Evolutionary conservation across 2,329 filamentous ascomycete species (phyloP).

Genomic region (Lasiodiplodia sp.): DNA sequence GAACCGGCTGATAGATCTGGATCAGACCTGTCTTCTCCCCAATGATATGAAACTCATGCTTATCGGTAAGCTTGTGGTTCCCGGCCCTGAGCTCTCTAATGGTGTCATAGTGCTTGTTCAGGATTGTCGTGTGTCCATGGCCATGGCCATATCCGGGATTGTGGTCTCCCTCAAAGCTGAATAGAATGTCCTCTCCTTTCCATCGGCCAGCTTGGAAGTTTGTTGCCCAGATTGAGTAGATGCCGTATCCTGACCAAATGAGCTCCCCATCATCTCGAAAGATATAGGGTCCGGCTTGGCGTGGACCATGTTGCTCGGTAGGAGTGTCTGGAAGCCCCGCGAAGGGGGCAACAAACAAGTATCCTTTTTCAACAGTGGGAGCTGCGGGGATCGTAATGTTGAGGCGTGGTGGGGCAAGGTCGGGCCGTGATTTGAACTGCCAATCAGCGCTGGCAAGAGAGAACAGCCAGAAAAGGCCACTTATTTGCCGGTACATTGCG

Average conservation of each 20-base stretch:
- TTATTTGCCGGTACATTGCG: not conserved
- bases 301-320: slow-evolving; percentile 52
- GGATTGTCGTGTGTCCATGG: slow-evolving; percentile 61
- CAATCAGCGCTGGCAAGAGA: slow-evolving; percentile 59
- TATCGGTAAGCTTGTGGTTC: slow-evolving; percentile 49
- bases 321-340: slow-evolving; percentile 36
- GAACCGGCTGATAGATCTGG: slow-evolving; percentile 61
- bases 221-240: slow-evolving; percentile 60
- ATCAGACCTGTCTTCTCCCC: slow-evolving; percentile 62
- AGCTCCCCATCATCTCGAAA: slow-evolving; percentile 62
- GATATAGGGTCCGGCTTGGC: slow-evolving; percentile 64
- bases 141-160: slow-evolving; percentile 62
- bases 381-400: slow-evolving; percentile 55
- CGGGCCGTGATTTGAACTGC: slow-evolving; percentile 56
- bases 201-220: slow-evolving; percentile 62
- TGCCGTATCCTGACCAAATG: slow-evolving; percentile 64
- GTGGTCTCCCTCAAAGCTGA: slow-evolving; percentile 62
- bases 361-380: slow-evolving; percentile 51
- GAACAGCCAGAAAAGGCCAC: slow-evolving; percentile 23
- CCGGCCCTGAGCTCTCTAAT: slow-evolving; percentile 61
- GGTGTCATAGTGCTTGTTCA: slow-evolving; percentile 63
- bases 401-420: slow-evolving; percentile 56
- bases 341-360: slow-evolving; percentile 54
- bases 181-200: slow-evolving; percentile 61
- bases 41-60: slow-evolving; percentile 64